Percentiles rank a stretch among this genome's conserved stretches.
Conservation (phyloP, 345 rosid species). For the Orychophragmus violaceus region DNA sequence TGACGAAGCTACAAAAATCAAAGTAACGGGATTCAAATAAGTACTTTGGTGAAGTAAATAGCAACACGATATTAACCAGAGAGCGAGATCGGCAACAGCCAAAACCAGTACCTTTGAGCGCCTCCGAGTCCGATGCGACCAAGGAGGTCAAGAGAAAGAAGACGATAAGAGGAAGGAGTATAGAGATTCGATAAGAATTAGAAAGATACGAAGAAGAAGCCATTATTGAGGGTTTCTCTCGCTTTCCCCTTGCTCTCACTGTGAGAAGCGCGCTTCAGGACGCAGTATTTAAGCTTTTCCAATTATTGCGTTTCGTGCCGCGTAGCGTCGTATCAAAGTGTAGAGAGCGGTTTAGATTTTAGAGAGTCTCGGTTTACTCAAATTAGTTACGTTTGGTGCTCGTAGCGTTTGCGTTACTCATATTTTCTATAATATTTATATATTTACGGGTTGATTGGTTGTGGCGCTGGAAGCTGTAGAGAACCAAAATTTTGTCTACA, state of each 20-base stretch:
- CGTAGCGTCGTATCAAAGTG: conserved; percentile 16
- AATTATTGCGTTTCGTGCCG: conserved; percentile 10
- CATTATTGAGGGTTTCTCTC: not conserved
- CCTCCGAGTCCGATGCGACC: not conserved
- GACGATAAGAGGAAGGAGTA: not conserved
- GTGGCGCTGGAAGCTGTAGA: no score
- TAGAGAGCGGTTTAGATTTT: no score
- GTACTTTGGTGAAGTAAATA: not conserved
- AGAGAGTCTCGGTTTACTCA: not conserved
- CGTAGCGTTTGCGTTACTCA: conserved; percentile 20
- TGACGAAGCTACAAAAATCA: not conserved
- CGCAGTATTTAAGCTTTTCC: not conserved
- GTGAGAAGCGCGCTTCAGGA: not conserved
- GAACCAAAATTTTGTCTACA: no score
- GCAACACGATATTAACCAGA: not conserved
- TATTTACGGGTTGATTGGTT: no score
- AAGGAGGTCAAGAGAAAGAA: not conserved
- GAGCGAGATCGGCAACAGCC: not conserved
- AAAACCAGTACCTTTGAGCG: conserved; percentile 4
- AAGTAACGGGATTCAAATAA: not conserved
- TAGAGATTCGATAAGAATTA: not conserved
- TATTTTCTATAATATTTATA: no score
- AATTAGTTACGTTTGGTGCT: not conserved
- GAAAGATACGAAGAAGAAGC: not conserved
- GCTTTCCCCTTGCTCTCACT: not conserved